These are phyloP conservation scores for Solanum arcanum DNA, from an alignment of 257 asterid species.

Conservation along the genomic window DNA sequence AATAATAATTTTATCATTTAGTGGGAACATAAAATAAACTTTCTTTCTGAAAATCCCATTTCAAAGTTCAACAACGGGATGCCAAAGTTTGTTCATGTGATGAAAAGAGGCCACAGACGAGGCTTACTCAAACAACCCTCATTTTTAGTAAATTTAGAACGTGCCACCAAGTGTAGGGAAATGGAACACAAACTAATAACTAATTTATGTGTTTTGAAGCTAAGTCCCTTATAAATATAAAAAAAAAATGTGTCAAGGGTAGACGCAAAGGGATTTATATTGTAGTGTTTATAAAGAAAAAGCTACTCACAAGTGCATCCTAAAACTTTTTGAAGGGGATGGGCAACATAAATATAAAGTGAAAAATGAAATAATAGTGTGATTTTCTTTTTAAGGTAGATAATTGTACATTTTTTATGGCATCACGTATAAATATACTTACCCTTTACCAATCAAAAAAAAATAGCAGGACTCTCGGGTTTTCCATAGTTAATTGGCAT, in stretches of 20 bases:
- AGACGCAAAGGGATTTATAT: too few relatives aligned
- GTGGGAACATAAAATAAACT: neutral
- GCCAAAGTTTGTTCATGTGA: neutral
- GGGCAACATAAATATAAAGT: too few relatives aligned
- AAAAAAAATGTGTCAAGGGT: too few relatives aligned
- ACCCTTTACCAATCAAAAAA: neutral
- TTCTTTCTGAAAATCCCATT: neutral
- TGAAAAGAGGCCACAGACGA: neutral
- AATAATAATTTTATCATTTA: neutral
- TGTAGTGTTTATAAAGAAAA: too few relatives aligned
- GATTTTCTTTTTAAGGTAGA: too few relatives aligned
- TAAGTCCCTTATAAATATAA: neutral
- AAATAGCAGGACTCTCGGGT: neutral
- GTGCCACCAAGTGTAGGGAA: neutral
- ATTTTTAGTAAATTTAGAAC: neutral
- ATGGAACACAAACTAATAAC: neutral
- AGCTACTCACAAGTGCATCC: too few relatives aligned
- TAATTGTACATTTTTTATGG: neutral
- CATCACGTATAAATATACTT: neutral
- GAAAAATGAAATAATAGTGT: too few relatives aligned
- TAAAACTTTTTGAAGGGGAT: too few relatives aligned
- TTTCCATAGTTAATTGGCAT: neutral
- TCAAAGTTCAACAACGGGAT: neutral
- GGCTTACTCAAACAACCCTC: neutral
- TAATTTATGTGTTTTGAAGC: neutral